Percentiles rank a stretch among this genome's conserved stretches.
Evolutionary conservation across 2,329 filamentous ascomycete genomes (phyloP).

Genomic region (Microdochium trichocladiopsis): DNA sequence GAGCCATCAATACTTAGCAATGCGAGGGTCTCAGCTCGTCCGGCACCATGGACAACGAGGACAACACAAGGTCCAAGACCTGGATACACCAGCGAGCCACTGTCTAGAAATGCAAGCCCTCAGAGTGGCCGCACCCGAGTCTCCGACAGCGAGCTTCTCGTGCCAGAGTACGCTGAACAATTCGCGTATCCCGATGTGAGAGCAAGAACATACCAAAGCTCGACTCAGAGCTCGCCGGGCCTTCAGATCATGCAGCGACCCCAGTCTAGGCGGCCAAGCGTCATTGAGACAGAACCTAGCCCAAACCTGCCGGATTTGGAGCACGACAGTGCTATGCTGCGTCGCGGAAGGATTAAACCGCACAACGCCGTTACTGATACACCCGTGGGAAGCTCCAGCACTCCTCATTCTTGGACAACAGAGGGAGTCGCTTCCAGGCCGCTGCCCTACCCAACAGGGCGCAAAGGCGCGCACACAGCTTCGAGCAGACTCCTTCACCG

Average conservation of each 20-base stretch:
- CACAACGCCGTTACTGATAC: not conserved
- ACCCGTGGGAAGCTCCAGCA: not conserved
- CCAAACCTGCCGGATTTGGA: slow-evolving; percentile 22
- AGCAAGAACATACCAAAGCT: not conserved
- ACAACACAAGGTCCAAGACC: slow-evolving; percentile 14
- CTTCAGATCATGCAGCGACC: slow-evolving; percentile 16
- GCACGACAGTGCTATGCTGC: slow-evolving; percentile 13
- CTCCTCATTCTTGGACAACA: not conserved
- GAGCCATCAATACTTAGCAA: slow-evolving; percentile 10
- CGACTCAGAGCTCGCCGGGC: slow-evolving; percentile 9
- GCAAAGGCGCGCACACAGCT: no score
- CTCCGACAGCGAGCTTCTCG: slow-evolving; percentile 10
- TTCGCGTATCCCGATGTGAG: not conserved
- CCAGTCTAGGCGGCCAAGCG: slow-evolving; percentile 24
- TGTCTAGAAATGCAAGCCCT: slow-evolving; percentile 37
- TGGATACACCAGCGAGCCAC: slow-evolving; percentile 42
- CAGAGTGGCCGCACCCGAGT: slow-evolving; percentile 24
- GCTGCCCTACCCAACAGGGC: no score
- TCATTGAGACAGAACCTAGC: slow-evolving; percentile 38
- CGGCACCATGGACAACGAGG: slow-evolving; percentile 9
- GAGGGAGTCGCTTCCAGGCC: not conserved
- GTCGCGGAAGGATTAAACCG: not conserved
- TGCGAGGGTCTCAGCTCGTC: slow-evolving; percentile 13
- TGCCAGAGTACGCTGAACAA: slow-evolving; percentile 1
- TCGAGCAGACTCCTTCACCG: no score